Evolutionary conservation across 805 yeast species (phyloP).

Genomic region (Myxozyma melibiosi): DNA sequence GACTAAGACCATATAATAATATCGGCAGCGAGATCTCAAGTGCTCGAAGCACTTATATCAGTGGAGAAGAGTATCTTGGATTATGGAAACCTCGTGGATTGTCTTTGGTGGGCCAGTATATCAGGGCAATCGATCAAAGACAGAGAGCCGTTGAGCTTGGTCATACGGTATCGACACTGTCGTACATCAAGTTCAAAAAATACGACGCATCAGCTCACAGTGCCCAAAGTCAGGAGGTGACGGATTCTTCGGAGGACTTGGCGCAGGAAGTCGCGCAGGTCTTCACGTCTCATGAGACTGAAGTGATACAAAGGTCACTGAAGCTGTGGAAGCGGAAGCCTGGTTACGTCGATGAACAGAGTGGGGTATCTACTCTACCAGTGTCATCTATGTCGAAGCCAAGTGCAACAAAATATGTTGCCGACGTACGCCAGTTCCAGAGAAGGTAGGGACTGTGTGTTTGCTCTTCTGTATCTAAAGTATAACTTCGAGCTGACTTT

Average conservation of each 20-base stretch:
- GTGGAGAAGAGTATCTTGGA: slow-evolving; percentile 29
- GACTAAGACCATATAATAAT: slow-evolving; percentile 17
- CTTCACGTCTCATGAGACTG: background rate
- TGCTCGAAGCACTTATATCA: slow-evolving; percentile 19
- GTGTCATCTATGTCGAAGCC: slow-evolving; percentile 11
- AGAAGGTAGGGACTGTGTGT: slow-evolving; percentile 4
- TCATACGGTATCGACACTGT: slow-evolving; percentile 12
- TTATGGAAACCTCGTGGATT: slow-evolving; percentile 29
- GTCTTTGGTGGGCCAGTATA: slow-evolving; percentile 20
- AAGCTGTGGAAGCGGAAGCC: slow-evolving; percentile 16
- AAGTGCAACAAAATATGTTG: slow-evolving; percentile 21
- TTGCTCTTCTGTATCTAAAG: background rate
- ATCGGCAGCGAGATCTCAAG: slow-evolving; percentile 12
- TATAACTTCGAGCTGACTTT: background rate
- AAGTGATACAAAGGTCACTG: slow-evolving; percentile 1
- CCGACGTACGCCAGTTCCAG: slow-evolving; percentile 25
- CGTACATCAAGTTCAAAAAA: background rate
- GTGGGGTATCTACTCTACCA: background rate
- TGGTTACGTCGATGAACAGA: slow-evolving; percentile 7
- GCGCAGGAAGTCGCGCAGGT: background rate
- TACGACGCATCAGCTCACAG: background rate
- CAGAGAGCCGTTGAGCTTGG: slow-evolving; percentile 7
- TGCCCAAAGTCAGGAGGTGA: background rate
- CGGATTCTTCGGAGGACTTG: background rate
- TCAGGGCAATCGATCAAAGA: background rate